Base-by-base conservation (phyloP, 108 stramenopile species). In the Cyclotella kingstonii region DNA sequence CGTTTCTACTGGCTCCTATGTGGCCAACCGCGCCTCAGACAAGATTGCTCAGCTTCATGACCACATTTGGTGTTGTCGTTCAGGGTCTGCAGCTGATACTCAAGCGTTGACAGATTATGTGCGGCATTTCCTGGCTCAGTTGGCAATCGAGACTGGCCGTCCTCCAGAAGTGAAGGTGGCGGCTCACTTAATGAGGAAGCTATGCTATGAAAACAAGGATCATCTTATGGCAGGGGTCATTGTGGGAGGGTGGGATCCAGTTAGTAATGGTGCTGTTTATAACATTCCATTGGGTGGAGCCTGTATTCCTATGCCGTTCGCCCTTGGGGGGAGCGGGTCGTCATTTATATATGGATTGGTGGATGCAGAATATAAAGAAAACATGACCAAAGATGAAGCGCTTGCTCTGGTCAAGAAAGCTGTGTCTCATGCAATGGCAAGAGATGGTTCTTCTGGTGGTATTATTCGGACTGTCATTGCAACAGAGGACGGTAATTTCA, bases 201-300 rank as follows among this genome's bases (percentile, higher is more conserved):
- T 91, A 63, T 95, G 85, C 75, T 99, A 99, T 72, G 66, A 94
- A 53, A 95, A 99, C 81, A 99, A 99, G 77, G 97, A 98, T 68
- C 63, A 81, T 27, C 80, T 99, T 31, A 70, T 87, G 68, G 98
- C 96, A 22, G 97, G 96, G 39, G 91, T 98, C 54, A 99, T 99
- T 72, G 79, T 95, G n/a, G 97, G 86, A 2, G 98, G 98, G 25
- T 97, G 94, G 93, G 97, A 98, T 72, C 80, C 87, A 1, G 94
- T 96, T 28, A 84, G 93, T 21, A 92, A 92, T 12, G 95, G 95
- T 7, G 44, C 68, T 18, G 84, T 90, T 29, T 90, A 96, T 76
- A 85, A 80, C 60, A 91, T 99, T 55, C 87, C 96, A 25, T 73
- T 97, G 44, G 98, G 98, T 6, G 98, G 97, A 23, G 83, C 96